phyloP scores from a whole-genome alignment of 352 stramenopile genomes.

The Phytophthora europaea region DNA sequence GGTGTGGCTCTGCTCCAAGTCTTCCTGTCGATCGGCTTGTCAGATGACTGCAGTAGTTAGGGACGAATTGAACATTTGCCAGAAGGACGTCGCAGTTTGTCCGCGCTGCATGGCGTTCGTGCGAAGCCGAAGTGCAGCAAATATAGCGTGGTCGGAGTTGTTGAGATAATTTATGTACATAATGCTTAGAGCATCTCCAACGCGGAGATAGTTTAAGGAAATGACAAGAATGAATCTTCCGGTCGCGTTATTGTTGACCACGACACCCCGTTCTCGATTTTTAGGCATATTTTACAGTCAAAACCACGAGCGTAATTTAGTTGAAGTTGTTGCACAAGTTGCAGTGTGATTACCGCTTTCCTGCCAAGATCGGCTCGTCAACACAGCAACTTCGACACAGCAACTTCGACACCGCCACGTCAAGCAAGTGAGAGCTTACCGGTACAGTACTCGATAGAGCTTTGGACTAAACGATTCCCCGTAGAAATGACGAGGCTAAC shows the following conservation, averaged over 20 bases:
- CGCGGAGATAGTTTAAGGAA: no score
- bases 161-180: not conserved
- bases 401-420: not conserved
- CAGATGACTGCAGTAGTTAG: constrained; percentile 26
- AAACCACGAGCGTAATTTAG: not conserved
- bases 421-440: no score
- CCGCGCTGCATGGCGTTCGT: constrained; percentile 26
- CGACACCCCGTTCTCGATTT: not conserved
- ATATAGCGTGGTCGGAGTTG: constrained; percentile 27
- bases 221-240: not conserved
- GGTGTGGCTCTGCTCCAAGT: constrained; percentile 35
- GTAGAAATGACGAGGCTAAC: no score
- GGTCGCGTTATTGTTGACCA: no score
- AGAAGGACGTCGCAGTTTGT: constrained; percentile 25
- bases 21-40: constrained; percentile 26
- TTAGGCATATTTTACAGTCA: not conserved
- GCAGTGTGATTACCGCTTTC: constrained; percentile 1
- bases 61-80: constrained; percentile 12
- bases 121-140: constrained; percentile 17
- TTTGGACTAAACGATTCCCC: no score
- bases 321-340: not conserved
- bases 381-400: not conserved
- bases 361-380: not conserved
- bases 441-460: no score
- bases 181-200: no score